A percentile compares a stretch with the other conserved stretches of the same genome.
phyloP scores from a whole-genome alignment of 495 filamentous ascomycete genomes.

The Acidiella bohemica region DNA sequence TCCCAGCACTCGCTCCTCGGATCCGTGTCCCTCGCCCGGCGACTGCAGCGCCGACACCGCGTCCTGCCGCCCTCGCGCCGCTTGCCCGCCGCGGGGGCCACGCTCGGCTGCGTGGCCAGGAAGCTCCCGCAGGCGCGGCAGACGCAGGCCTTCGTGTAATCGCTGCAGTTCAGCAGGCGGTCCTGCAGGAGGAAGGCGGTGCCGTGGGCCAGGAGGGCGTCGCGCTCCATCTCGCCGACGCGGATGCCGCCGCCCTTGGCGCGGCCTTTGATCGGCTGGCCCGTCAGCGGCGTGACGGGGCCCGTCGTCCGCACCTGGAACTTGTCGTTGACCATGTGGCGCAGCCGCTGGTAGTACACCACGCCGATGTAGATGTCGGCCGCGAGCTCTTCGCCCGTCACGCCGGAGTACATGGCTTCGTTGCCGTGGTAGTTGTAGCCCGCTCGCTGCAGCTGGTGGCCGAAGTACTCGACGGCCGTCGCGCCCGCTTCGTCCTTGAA shows the following conservation, averaged over 20 bases:
- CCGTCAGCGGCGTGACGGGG: conserved; percentile 72
- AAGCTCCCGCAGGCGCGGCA: conserved; percentile 81
- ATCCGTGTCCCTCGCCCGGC: conserved; percentile 38
- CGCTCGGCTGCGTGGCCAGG: conserved; percentile 64
- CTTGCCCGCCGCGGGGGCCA: conserved; percentile 32
- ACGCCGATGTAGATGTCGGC: conserved; percentile 94
- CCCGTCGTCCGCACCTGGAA: conserved; percentile 97
- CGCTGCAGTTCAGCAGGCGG: conserved; percentile 89
- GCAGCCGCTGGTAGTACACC: conserved; percentile 92
- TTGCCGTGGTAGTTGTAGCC: conserved; percentile 98
- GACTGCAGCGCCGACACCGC: conserved; percentile 74
- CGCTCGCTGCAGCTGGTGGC: conserved; percentile 80
- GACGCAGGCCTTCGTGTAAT: conserved; percentile 75
- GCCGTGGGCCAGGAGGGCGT: conserved; percentile 86
- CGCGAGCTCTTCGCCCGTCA: conserved; percentile 84
- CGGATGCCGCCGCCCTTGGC: conserved; percentile 95
- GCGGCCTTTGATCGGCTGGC: conserved; percentile 92
- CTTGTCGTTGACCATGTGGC: conserved; percentile 99
- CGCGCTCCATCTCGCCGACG: conserved; percentile 98
- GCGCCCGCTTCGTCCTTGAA: conserved; percentile 68
- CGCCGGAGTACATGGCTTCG: conserved; percentile 93
- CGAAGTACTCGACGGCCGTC: conserved; percentile 89
- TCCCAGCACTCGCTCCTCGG: conserved; percentile 51
- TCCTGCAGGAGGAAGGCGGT: conserved; percentile 91
- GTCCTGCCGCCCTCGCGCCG: conserved; percentile 47